Percentiles rank a stretch among this genome's conserved stretches.
These are phyloP conservation scores for Stagonosporopsis chrysanthemi DNA, from an alignment of 2,329 filamentous ascomycete species.

Conservation along the genomic window DNA sequence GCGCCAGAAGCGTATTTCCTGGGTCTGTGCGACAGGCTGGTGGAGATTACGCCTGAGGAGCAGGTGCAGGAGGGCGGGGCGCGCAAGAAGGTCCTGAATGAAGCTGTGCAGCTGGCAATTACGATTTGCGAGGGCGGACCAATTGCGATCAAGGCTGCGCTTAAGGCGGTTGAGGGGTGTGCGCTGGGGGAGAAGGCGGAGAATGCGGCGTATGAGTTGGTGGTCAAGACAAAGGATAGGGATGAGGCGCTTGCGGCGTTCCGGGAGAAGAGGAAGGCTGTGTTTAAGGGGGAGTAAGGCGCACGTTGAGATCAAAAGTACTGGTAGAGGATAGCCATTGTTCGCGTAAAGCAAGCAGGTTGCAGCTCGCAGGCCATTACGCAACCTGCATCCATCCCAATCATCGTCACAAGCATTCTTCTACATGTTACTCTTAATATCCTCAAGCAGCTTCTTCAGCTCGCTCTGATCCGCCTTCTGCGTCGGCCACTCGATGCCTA, in stretches of 20 bases:
- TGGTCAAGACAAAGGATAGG: constrained; percentile 84
- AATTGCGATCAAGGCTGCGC: constrained; percentile 77
- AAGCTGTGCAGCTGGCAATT: constrained; percentile 78
- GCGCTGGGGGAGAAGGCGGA: constrained; percentile 75
- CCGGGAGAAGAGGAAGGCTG: constrained; percentile 74
- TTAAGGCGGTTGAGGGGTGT: constrained; percentile 78
- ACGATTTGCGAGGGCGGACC: constrained; percentile 93
- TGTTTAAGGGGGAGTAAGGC: constrained; percentile 63
- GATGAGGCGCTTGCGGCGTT: constrained; percentile 90
- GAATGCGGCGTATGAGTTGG: constrained; percentile 83
- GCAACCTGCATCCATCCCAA: not conserved
- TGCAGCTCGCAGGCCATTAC: not conserved
- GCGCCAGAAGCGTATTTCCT: constrained; percentile 90
- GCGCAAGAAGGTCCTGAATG: constrained; percentile 72
- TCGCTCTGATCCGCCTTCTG: constrained; percentile 80
- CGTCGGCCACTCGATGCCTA: constrained; percentile 81
- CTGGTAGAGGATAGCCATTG: too few relatives aligned
- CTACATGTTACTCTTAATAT: constrained; percentile 89
- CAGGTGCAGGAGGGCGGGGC: constrained; percentile 61
- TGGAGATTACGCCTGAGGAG: constrained; percentile 74
- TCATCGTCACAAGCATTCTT: not conserved
- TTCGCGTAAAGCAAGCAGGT: too few relatives aligned
- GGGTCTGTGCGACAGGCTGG: constrained; percentile 87
- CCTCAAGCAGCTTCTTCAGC: constrained; percentile 79
- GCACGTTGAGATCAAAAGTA: not conserved